Base-by-base conservation (phyloP, 148 eudicot genomes). In the Rhododendron mucronatum region DNA sequence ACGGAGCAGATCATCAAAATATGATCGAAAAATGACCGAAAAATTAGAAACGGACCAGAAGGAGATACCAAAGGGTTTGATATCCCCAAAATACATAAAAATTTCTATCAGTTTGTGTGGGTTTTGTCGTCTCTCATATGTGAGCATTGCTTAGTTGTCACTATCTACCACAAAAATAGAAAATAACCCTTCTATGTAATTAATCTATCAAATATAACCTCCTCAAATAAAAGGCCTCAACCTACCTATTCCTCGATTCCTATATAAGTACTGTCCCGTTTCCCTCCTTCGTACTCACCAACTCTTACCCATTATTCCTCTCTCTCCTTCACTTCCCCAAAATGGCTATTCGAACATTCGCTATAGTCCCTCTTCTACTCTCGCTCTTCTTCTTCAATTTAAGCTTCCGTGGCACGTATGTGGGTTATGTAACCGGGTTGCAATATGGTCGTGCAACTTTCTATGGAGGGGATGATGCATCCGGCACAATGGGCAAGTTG, bases 371-470 rank as follows among this genome's bases (percentile, higher is more conserved):
- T 51, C 69, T 91, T 33, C 57, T 92, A 5, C 15, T 71, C 20
- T 71, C n/a, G 0, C n/a, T 92, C 79, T 84, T 90, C 77, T 76
- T 83, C 86, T 65, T 88, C 84, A 89, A 80, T 50, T 50, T 90
- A 23, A 83, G 87, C 88, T 78, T 92, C 37, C 7, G 76, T 2
- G 89, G 65, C 8, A 21, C 85, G 21, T 89, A 79, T 75, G 90
- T 92, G 7, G 95, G 90, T 9, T 65, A 65, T n/a, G 26, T 21
- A 18, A 65, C 28, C 1, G 73, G 73, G 8, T 94, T 97, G 96
- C 67, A 86, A 82, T 84, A 73, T 55, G 98, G 92, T 65, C 98
- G 94, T 89, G 98, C 98, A 55, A 96, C 98, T 48, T 96, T 96
- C 86, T 96, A 96, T 23, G 98, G 98, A 28, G 98, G 98, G 9